Evolutionary conservation across 2,329 filamentous ascomycete genomes (phyloP), one percentile per base, ranked within the genome.

Genomic region (Paraconiothyrium sp.): DNA sequence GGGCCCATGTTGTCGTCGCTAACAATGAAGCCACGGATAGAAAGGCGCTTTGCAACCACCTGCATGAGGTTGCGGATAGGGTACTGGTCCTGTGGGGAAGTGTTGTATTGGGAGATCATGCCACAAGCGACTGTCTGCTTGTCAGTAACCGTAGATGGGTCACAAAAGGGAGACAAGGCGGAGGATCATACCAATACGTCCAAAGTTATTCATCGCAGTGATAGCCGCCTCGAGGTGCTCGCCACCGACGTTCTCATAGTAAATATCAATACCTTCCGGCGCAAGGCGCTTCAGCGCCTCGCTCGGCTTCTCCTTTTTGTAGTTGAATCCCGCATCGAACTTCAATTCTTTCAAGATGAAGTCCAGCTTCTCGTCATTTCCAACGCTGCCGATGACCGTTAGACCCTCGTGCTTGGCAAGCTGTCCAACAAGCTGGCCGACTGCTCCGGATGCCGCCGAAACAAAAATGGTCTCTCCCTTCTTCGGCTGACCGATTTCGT

Each of bases 391-490:
- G 65, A 96, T 90, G 44, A 96, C 92, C 48, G 80, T 89, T 60
- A 95, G 79, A 2, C 92, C 92, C 78, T 94, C 89, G 63, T 89
- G 87, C 85, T 94, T 94, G 63, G 92, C 92, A 48, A 96, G 80
- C 80, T 95, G 92, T 6, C 92, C 92, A 22, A 95, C 92, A 8
- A 95, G 77, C 78, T 94, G 90, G 3, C 93, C 92, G 3, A 96
- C 92, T 1, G 92, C 92, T 34, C 93, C 92, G 3, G 89, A 90
- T 0, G 92, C 92, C 3, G 91, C 90, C 60, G 88, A 91, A 68
- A 97, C 85, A 78, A 94, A 93, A 73, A 97, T 92, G 43, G 91
- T 94, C 79, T 93, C 90, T 47, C 90, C 90, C 79, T 90, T 88
- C 82, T 91, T 88, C 27, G 91, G 90, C 81, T 90, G 83, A 4